A percentile compares a stretch with the other conserved stretches of the same genome.
Evolutionary conservation across 176 grass and related monocot species (phyloP).

Genomic region (Chloris gayana): DNA sequence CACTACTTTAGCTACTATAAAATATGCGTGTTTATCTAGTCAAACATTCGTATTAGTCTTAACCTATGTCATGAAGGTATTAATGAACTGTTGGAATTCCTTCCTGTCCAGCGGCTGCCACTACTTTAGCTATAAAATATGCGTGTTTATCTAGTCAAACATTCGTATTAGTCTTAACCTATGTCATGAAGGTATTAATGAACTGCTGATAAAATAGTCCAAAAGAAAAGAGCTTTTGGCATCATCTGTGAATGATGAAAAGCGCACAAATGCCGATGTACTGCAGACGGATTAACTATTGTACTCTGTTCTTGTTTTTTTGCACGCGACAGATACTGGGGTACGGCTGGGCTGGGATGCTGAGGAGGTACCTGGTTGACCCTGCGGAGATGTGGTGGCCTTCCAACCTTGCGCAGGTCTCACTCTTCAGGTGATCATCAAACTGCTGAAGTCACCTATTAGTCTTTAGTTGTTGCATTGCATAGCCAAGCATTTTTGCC

Average conservation of each 20-base stretch:
- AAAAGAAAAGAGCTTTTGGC: not conserved
- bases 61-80: not conserved
- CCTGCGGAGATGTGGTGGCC: slow-evolving; percentile 99
- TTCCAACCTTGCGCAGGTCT: slow-evolving; percentile 94
- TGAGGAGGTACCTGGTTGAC: slow-evolving; percentile 90
- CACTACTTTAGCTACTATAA: not conserved
- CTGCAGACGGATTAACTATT: not conserved
- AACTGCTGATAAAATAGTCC: not conserved
- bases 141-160: slow-evolving; percentile 12
- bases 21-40: slow-evolving; percentile 11
- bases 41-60: slow-evolving; percentile 4
- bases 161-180: slow-evolving; percentile 1
- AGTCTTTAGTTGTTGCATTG: not conserved
- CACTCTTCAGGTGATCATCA: slow-evolving; percentile 75
- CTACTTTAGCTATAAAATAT: not conserved
- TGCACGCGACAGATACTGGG: slow-evolving; percentile 65
- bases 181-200: not conserved
- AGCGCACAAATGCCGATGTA: not conserved
- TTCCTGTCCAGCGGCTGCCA: not conserved
- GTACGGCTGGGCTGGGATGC: slow-evolving; percentile 93
- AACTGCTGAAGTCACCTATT: not conserved
- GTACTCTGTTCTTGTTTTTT: not conserved
- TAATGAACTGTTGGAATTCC: not conserved
- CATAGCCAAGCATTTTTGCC: not conserved
- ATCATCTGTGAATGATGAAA: not conserved